Percentiles rank a stretch among this genome's conserved stretches.
Evolutionary conservation across 2,329 filamentous ascomycete genomes (phyloP).

Genomic region (Arachnopeziza araneosa): DNA sequence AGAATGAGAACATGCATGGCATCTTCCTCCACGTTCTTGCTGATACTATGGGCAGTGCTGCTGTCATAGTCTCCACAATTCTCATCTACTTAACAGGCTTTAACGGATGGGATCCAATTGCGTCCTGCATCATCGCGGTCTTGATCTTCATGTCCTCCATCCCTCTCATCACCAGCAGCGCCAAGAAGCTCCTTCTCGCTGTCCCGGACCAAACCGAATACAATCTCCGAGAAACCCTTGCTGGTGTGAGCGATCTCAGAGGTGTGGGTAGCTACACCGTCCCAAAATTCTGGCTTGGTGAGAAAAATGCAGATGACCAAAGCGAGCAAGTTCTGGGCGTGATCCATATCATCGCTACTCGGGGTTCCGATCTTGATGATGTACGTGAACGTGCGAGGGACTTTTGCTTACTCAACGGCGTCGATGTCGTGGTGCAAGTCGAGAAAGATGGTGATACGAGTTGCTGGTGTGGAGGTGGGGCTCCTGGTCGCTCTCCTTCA

Average conservation of each 20-base stretch:
- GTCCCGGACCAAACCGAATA: constrained; percentile 85
- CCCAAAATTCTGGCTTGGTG: constrained; percentile 90
- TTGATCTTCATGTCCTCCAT: constrained; percentile 90
- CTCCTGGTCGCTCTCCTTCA: not conserved
- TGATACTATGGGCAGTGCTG: constrained; percentile 88
- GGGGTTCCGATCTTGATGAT: constrained; percentile 71
- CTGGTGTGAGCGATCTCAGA: constrained; percentile 73
- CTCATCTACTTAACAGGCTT: constrained; percentile 84
- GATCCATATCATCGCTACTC: constrained; percentile 76
- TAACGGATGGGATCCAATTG: constrained; percentile 91
- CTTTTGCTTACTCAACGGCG: constrained; percentile 64
- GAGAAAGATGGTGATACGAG: constrained; percentile 72
- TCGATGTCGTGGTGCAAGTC: constrained; percentile 83
- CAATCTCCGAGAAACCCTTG: constrained; percentile 75
- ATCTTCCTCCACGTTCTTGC: constrained; percentile 95
- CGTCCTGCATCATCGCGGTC: constrained; percentile 87
- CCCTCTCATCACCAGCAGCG: constrained; percentile 80
- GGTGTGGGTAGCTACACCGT: constrained; percentile 83
- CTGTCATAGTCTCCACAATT: constrained; percentile 86
- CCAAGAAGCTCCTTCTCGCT: constrained; percentile 75
- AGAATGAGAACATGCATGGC: constrained; percentile 97
- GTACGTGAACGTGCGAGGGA: constrained; percentile 70
- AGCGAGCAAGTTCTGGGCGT: constrained; percentile 65
- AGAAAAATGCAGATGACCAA: constrained; percentile 40
- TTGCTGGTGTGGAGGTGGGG: constrained; percentile 51